These are phyloP conservation scores for Coemansia sp. DNA, from an alignment of 192 early-diverging fungal genomes.

Conservation along the genomic window DNA sequence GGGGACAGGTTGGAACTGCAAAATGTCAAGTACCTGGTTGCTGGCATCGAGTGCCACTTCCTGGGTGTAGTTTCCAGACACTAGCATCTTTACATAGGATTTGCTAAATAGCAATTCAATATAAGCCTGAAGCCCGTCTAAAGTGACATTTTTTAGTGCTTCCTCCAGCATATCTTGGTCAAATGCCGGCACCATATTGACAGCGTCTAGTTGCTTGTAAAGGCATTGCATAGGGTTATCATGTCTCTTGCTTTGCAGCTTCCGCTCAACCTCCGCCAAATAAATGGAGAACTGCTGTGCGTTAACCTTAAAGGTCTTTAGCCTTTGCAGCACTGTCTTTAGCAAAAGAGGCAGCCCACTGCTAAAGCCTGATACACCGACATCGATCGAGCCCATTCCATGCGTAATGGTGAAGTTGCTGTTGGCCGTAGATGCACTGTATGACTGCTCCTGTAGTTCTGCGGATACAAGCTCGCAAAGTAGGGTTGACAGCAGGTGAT, in stretches of 20 bases:
- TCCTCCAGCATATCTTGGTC: constrained; percentile 66
- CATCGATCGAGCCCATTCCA: constrained; percentile 58
- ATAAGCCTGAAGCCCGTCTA: constrained; percentile 67
- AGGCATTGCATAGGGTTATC: not conserved
- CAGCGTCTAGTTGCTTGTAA: not conserved
- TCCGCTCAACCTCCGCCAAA: not conserved
- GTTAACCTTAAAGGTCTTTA: constrained; percentile 61
- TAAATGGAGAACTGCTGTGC: constrained; percentile 60
- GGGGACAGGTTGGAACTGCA: constrained; percentile 59
- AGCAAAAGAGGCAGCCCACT: constrained; percentile 73
- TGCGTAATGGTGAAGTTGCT: constrained; percentile 63
- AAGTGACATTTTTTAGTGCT: constrained; percentile 67
- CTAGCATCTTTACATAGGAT: constrained; percentile 72
- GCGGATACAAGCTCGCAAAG: not conserved
- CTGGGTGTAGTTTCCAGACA: constrained; percentile 74
- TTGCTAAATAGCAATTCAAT: constrained; percentile 63
- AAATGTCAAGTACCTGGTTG: constrained; percentile 49
- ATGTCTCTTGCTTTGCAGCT: not conserved
- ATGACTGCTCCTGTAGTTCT: constrained; percentile 70
- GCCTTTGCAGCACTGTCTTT: constrained; percentile 60
- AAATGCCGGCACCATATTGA: not conserved
- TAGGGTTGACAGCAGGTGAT: not conserved
- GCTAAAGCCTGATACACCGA: constrained; percentile 75
- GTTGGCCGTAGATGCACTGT: constrained; percentile 77
- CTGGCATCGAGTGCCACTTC: constrained; percentile 62